Evolutionary conservation across 176 grass and related monocot genomes (phyloP).

Genomic region (Oryza rufipogon): DNA sequence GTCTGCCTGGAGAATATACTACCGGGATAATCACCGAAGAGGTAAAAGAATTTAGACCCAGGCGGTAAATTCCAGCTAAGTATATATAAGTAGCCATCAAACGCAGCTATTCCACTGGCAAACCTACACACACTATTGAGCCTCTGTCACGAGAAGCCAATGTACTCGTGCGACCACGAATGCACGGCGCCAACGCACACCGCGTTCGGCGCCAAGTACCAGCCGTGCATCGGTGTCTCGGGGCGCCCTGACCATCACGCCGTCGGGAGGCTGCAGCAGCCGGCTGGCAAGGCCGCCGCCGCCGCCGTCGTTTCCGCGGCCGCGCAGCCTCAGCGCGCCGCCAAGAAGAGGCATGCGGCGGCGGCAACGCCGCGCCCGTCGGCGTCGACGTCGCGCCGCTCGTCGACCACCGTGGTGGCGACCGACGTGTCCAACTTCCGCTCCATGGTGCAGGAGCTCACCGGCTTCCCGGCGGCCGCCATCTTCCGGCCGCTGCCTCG

Average conservation of each 20-base stretch:
- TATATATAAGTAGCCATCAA: constrained; percentile 30
- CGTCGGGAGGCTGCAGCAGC: not conserved
- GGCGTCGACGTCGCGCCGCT: constrained; percentile 40
- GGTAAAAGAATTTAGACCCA: not conserved
- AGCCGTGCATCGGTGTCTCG: constrained; percentile 17
- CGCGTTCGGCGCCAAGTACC: constrained; percentile 15
- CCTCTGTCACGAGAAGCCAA: not conserved
- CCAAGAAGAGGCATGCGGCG: constrained; percentile 37
- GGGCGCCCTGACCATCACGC: constrained; percentile 13
- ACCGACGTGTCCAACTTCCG: constrained; percentile 92
- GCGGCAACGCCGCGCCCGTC: not conserved
- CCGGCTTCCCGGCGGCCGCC: constrained; percentile 68
- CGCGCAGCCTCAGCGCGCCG: constrained; percentile 22
- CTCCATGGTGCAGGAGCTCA: constrained; percentile 98
- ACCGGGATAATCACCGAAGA: not conserved
- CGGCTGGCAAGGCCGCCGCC: not conserved
- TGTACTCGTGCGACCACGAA: constrained; percentile 46
- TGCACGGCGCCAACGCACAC: not conserved
- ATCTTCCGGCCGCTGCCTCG: constrained; percentile 58
- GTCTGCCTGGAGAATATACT: not conserved
- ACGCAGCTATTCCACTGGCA: not conserved
- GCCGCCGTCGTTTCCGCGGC: not conserved
- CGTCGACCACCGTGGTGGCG: constrained; percentile 52
- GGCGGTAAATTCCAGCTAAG: not conserved
- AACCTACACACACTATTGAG: not conserved